phyloP scores from a whole-genome alignment of 768 basidiomycete genomes.

The Boletus rubescentipes region DNA sequence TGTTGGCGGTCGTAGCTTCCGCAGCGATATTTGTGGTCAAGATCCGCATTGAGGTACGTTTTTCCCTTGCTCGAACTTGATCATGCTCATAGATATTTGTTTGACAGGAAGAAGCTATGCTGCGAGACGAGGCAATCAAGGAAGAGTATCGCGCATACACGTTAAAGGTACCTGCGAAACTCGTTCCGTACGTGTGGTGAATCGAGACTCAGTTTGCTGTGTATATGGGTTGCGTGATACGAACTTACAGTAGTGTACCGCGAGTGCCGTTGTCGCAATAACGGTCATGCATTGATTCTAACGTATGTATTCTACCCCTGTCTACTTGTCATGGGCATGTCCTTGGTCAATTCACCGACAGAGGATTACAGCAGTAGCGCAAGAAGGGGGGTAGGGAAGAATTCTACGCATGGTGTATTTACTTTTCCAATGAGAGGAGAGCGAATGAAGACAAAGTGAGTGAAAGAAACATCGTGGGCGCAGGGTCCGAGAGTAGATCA shows the following conservation, averaged over 20 bases:
- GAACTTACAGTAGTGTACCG: too few relatives aligned
- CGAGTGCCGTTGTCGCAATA: too few relatives aligned
- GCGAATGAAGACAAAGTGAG: background rate
- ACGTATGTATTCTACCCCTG: background rate
- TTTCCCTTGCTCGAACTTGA: too few relatives aligned
- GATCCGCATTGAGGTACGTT: conserved; percentile 8
- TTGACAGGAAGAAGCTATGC: conserved; percentile 7
- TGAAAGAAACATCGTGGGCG: background rate
- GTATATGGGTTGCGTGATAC: too few relatives aligned
- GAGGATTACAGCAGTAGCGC: background rate
- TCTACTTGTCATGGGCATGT: conserved; percentile 5
- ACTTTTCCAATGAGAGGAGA: background rate
- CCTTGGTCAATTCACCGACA: background rate
- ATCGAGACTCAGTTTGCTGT: background rate
- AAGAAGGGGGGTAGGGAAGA: background rate
- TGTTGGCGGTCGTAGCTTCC: background rate
- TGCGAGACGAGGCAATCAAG: background rate
- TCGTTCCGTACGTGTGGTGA: conserved; percentile 13
- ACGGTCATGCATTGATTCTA: too few relatives aligned
- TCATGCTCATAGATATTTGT: background rate
- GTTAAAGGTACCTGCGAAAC: conserved; percentile 11
- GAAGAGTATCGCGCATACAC: conserved; percentile 13
- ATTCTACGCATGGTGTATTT: conserved; percentile 2
- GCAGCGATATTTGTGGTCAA: background rate
- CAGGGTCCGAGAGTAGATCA: background rate